Evolutionary conservation across 441 rosid genomes (phyloP), one percentile per base, ranked within the genome.

Genomic region (Erodium trifolium): DNA sequence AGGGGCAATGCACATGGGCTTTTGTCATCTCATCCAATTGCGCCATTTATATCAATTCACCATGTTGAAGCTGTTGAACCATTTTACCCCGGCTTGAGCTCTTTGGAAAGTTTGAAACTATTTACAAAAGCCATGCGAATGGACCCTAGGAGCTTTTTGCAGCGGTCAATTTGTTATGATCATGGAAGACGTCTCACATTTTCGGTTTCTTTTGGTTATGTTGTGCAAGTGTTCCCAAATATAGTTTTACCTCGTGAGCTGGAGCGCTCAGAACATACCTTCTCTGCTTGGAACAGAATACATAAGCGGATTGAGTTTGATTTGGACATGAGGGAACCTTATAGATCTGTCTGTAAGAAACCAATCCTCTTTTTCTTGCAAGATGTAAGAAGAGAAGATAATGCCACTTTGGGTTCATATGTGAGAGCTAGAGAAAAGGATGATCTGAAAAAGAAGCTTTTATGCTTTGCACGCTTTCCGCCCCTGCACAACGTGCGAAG

Each of bases 11-110:
- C 93, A 5, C 85, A 81, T 41, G 98, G 98, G 37, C 82, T 93
- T 63, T 78, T 93, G 70, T 81, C 93, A 0, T 66, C 96, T 9
- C 98, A 92, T 66, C 96, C 97, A 0, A 76, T 90, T 11, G 91
- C 91, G 0, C 98, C 98, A 31, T 90, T 93, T 74, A 73, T 93
- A 60, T 88, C 98, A 0, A 81, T 93, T 67, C 98, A 93, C 78
- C 97, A 93, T 76, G 81, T 88, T 68, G 97, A 93, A 80, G 87
- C 88, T 39, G 91, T 87, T 9, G 89, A 90, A 67, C 90, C 98
- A 2, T 80, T 90, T 23, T 93, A 81, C 76, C 98, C 97, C 11
- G 92, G 89, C 4, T 75, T 90, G 78, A 83, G 78, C 55, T 78
- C 83, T 0, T 59, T 90, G 78, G 92, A 86, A 63, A 82, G 93